Conservation (phyloP, 1,284 basidiomycete genomes). For the Thelephora terrestris region DNA sequence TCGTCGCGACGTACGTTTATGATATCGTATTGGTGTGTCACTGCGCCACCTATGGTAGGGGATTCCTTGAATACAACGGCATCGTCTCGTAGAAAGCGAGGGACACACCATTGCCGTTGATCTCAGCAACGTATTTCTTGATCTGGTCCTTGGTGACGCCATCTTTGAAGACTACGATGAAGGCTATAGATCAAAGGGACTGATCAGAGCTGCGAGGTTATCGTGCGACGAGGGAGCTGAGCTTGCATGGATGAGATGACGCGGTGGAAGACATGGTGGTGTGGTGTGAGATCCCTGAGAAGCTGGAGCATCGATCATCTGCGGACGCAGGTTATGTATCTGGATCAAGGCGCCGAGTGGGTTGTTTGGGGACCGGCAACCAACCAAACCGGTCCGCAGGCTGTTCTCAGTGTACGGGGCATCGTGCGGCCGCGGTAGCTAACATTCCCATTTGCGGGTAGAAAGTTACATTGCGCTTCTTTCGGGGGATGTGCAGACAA, state of each 20-base stretch:
- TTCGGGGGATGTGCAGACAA: too few species aligned
- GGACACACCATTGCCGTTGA: constrained; percentile 30
- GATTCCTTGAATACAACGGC: not conserved
- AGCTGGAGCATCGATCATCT: too few species aligned
- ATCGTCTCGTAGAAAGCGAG: not conserved
- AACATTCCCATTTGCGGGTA: too few species aligned
- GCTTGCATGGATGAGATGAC: constrained; percentile 4
- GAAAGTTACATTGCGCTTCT: too few species aligned
- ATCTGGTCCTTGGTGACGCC: constrained; percentile 32
- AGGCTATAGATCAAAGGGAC: constrained; percentile 24
- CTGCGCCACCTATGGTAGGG: constrained; percentile 29
- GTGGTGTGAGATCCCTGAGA: not conserved
- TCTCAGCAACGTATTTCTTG: constrained; percentile 29
- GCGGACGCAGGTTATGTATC: too few species aligned
- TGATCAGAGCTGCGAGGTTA: not conserved
- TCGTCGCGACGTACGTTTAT: constrained; percentile 18
- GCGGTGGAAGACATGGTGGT: constrained; percentile 17
- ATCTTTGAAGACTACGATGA: constrained; percentile 52
- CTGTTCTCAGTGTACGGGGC: too few species aligned
- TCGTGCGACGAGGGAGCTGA: not conserved
- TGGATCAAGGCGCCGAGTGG: too few species aligned
- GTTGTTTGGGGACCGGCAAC: too few species aligned
- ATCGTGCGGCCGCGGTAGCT: too few species aligned
- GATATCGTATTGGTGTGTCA: constrained; percentile 31
- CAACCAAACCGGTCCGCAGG: too few species aligned